Evolutionary conservation across 345 rosid genomes (phyloP).

Genomic region (Cardamine occulta): DNA sequence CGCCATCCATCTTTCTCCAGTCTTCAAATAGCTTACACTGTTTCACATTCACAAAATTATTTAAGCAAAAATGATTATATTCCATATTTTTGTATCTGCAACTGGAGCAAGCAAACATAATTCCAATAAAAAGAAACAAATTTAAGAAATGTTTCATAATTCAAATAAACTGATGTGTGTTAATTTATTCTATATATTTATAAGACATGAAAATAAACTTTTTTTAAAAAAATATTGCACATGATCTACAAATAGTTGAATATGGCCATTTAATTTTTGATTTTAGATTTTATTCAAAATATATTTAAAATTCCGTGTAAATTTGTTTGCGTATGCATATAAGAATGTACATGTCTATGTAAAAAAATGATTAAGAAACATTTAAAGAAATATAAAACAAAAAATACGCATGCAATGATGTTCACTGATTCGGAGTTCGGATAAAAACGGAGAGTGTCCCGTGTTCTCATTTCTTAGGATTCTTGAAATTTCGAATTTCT

Average conservation of each 20-base stretch:
- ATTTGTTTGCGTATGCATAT: background rate
- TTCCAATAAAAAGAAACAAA: no score
- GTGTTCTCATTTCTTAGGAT: slow-evolving; percentile 16
- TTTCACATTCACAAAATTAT: no score
- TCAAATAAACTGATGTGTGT: no score
- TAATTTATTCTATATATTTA: no score
- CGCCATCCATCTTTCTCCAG: no score
- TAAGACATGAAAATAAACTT: no score
- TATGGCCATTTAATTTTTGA: background rate
- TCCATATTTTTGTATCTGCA: no score
- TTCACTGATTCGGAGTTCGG: slow-evolving; percentile 25
- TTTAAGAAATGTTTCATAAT: no score
- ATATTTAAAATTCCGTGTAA: background rate
- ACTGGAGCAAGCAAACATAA: no score
- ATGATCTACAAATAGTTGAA: background rate
- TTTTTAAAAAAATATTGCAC: background rate
- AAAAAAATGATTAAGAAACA: background rate
- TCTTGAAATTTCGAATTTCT: background rate
- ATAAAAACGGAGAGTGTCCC: background rate
- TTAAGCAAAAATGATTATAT: no score
- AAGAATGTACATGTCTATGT: background rate
- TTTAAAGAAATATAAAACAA: background rate
- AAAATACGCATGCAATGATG: slow-evolving; percentile 29
- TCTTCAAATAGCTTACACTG: no score
- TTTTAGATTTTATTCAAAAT: background rate